phyloP scores from a whole-genome alignment of 805 yeast genomes.

The Metschnikowia koreensis region DNA sequence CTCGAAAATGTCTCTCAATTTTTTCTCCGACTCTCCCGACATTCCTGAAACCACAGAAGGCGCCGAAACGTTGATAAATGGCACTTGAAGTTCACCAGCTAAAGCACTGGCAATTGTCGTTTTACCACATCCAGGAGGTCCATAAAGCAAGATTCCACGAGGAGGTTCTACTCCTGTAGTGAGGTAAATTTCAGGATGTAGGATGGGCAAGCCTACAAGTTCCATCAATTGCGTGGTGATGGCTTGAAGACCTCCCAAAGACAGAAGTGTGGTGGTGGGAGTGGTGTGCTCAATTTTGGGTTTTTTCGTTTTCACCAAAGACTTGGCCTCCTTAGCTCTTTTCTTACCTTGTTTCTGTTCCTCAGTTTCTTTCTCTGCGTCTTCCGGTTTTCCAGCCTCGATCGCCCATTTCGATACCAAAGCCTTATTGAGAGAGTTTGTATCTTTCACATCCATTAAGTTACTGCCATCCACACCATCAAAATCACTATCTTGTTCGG shows the following conservation, averaged over 20 bases:
- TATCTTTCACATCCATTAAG: constrained; percentile 63
- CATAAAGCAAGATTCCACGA: constrained; percentile 88
- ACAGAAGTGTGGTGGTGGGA: constrained; percentile 63
- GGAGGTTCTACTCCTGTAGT: constrained; percentile 95
- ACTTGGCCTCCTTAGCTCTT: constrained; percentile 48
- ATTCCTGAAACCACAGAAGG: constrained; percentile 97
- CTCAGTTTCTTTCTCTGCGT: constrained; percentile 10
- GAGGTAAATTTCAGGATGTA: constrained; percentile 87
- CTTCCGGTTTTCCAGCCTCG: constrained; percentile 4
- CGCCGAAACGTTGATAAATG: constrained; percentile 87
- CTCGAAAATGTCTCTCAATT: constrained; percentile 86
- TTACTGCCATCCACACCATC: constrained; percentile 42
- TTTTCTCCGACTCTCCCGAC: constrained; percentile 99
- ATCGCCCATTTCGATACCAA: constrained; percentile 69
- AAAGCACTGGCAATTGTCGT: constrained; percentile 94
- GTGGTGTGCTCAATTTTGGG: constrained; percentile 61
- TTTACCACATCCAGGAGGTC: constrained; percentile 99
- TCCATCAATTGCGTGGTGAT: constrained; percentile 87
- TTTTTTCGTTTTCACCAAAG: constrained; percentile 26
- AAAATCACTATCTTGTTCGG: constrained; percentile 37
- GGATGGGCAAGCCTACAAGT: constrained; percentile 83
- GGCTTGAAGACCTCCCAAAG: constrained; percentile 86
- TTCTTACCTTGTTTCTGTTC: constrained; percentile 44
- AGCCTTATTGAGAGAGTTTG: constrained; percentile 71
- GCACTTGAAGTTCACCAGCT: constrained; percentile 92